Percentiles rank a stretch among this genome's conserved stretches.
These are phyloP conservation scores for Aspergillus luchuensis DNA, from an alignment of 2,329 filamentous ascomycete species.

Conservation along the genomic window DNA sequence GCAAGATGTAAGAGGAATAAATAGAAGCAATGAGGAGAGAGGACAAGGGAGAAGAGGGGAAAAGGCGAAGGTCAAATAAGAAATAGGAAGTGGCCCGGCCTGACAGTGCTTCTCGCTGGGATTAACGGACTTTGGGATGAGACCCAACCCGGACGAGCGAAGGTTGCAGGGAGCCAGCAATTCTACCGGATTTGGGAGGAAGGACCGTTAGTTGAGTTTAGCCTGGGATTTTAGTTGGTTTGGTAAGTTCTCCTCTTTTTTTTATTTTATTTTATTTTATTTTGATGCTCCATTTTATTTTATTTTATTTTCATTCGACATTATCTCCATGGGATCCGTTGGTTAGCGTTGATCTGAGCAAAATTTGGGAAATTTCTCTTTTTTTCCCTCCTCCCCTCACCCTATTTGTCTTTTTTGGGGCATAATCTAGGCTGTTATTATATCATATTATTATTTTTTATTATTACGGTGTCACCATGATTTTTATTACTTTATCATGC, in stretches of 20 bases:
- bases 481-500: slow-evolving; percentile 9
- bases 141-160: slow-evolving; percentile 18
- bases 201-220: slow-evolving; percentile 25
- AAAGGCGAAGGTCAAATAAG: slow-evolving; percentile 15
- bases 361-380: not conserved
- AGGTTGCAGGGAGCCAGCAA: slow-evolving; percentile 21
- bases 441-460: not conserved
- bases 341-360: not conserved
- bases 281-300: slow-evolving; percentile 8
- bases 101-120: slow-evolving; percentile 12
- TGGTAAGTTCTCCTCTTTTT: slow-evolving; percentile 10
- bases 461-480: not conserved
- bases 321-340: not conserved
- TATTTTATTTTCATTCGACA: not conserved
- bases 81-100: slow-evolving; percentile 14
- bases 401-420: not conserved
- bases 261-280: slow-evolving; percentile 10
- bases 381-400: slow-evolving; percentile 6
- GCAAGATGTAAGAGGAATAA: slow-evolving; percentile 15
- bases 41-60: slow-evolving; percentile 16
- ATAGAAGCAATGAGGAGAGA: slow-evolving; percentile 10
- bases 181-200: slow-evolving; percentile 26
- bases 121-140: slow-evolving; percentile 18
- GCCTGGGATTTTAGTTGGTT: slow-evolving; percentile 13
- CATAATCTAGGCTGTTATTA: not conserved